Conservation (phyloP, 2,329 filamentous ascomycete species). For the Aspergillus thermomutatus region DNA sequence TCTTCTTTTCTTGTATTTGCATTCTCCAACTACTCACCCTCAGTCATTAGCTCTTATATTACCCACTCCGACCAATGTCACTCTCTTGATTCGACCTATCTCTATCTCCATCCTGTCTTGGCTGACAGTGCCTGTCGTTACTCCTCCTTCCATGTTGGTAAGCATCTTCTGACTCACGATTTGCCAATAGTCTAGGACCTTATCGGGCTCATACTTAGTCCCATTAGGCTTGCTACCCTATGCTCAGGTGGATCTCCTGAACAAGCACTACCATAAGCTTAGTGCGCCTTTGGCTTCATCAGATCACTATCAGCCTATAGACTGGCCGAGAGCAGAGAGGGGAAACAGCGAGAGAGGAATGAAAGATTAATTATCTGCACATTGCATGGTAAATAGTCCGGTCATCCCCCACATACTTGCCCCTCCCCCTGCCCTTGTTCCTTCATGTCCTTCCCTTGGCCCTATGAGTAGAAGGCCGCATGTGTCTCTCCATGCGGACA, state of each 20-base stretch:
- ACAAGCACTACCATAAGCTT: not conserved
- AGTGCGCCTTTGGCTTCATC: not conserved
- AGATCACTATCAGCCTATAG: not conserved
- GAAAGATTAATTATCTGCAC: not conserved
- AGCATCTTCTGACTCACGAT: not conserved
- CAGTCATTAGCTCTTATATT: not conserved
- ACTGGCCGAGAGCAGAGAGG: not conserved
- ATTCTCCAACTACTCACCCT: not conserved
- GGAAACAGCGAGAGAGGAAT: not conserved
- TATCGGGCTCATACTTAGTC: not conserved
- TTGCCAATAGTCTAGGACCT: not conserved
- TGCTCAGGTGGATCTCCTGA: constrained; percentile 1
- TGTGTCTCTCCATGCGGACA: constrained; percentile 5
- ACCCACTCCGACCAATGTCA: not conserved
- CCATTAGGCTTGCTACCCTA: not conserved
- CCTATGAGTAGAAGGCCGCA: constrained; percentile 5
- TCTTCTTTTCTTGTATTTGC: not conserved
- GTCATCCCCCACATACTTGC: not conserved
- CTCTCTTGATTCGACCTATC: not conserved
- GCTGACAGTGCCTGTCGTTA: not conserved
- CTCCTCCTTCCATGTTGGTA: not conserved
- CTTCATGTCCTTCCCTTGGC: not conserved
- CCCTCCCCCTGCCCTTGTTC: constrained; percentile 2
- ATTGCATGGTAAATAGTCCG: not conserved
- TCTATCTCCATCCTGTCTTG: not conserved